Base-by-base conservation (phyloP, 768 basidiomycete genomes). In the Leccinum disarticulatum region DNA sequence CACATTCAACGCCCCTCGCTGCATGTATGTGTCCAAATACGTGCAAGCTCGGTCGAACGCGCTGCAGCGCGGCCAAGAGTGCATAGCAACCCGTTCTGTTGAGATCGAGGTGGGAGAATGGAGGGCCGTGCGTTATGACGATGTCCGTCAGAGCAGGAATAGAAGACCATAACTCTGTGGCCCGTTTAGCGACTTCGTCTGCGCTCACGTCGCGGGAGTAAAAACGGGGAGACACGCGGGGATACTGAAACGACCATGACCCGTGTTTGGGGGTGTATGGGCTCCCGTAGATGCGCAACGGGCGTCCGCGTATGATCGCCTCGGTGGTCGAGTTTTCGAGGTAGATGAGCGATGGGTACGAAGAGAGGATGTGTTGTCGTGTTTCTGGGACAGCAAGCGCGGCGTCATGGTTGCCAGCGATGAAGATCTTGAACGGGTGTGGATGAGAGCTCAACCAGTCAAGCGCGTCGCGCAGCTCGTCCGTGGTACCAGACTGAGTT, bases 11-110 rank as follows among this genome's bases (percentile, higher is more conserved):
- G 8, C 61, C 54, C 38, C 61, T 61, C 10, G 53, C 61, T 13
- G 61, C 61, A 38, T 61, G 61, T 46, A 61, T 61, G 4, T 61
- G 61, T 8, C 61, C 60, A 13, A 59, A 61, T 8, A 59, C 57
- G 43, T 61, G 60, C 11, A 61, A 50, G 36, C 36, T 53, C 2
- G 60, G 60, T 19, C 57, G 60, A n/a, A 61, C 31, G 14, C 51
- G 52, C 60, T 38, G 58, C 9, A 61, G 30, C 7, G 52, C 57
- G 14, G 33, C 36, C 46, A 61, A 50, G 6, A 61, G 57, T 7
- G 60, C 57, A 9, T 50, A 58, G 28, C 60, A 61, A 17, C 60
- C 57, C 3, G 48, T 48, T 35, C 31, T 36, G 6, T 14, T 11
- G 30, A 53, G 52, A 17, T 53, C 52, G 22, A 53, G 52, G 52